Conservation (phyloP, 371 early-diverging fungal genomes). For the Nematocida major region DNA sequence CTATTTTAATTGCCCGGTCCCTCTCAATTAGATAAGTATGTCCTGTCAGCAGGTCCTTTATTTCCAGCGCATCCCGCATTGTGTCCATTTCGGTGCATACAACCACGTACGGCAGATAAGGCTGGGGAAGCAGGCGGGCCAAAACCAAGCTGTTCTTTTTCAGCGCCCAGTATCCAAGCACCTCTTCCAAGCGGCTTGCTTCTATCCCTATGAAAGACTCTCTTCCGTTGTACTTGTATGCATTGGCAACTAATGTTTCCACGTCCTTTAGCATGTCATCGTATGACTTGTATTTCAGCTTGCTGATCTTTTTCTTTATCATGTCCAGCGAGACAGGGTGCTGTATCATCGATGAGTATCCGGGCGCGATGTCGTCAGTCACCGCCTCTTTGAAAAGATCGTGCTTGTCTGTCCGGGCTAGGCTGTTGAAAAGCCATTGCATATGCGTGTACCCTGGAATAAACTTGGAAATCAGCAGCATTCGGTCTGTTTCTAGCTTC, state of each 20-base stretch:
- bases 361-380: constrained; percentile 56
- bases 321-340: constrained; percentile 32
- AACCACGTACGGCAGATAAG: constrained; percentile 26
- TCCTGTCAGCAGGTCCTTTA: neutral
- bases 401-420: constrained; percentile 11
- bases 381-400: constrained; percentile 41
- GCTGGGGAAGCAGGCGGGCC: neutral
- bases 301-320: constrained; percentile 23
- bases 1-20: neutral
- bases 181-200: neutral
- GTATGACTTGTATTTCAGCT: constrained; percentile 9
- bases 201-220: constrained; percentile 49
- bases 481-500: neutral
- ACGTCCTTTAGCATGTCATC: constrained; percentile 2
- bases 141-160: neutral
- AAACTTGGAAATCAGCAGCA: neutral
- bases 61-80: constrained; percentile 6
- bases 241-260: constrained; percentile 25
- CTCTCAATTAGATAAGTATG: neutral
- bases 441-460: constrained; percentile 17
- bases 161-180: neutral
- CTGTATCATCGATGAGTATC: constrained; percentile 47
- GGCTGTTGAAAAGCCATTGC: neutral
- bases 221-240: constrained; percentile 34
- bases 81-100: neutral